Conservation (phyloP, 345 rosid genomes). For the Zanthoxylum bungeanum region DNA sequence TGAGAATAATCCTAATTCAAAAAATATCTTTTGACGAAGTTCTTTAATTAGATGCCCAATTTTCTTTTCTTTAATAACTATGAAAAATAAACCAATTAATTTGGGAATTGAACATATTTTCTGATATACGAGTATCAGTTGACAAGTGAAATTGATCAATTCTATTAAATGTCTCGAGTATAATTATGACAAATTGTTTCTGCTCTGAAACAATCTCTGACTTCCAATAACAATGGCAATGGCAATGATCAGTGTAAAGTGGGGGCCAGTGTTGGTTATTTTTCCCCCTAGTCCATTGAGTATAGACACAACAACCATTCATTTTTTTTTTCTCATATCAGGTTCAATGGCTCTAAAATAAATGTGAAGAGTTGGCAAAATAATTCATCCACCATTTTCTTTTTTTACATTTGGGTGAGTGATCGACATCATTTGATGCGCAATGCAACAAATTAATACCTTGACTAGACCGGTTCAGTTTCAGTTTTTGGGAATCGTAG, state of each 20-base stretch:
- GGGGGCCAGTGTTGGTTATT: not conserved
- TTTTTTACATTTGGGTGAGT: constrained; percentile 2
- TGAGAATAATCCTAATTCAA: too few species aligned
- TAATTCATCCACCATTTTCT: not conserved
- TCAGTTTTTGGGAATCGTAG: too few species aligned
- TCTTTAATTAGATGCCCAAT: too few species aligned
- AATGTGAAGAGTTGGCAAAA: not conserved
- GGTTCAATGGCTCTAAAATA: constrained; percentile 10
- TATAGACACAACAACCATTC: not conserved
- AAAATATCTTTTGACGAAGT: too few species aligned
- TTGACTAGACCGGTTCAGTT: too few species aligned
- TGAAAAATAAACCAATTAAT: too few species aligned
- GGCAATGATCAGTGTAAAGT: too few species aligned
- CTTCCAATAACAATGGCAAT: not conserved
- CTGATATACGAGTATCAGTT: too few species aligned
- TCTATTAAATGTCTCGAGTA: not conserved
- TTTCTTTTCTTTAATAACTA: too few species aligned
- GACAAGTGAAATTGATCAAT: too few species aligned
- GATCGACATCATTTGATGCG: not conserved
- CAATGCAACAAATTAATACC: not conserved
- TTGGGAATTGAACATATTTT: too few species aligned
- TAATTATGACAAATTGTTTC: not conserved
- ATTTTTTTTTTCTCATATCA: not conserved
- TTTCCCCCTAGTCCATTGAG: constrained; percentile 6
- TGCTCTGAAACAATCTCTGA: not conserved